Evolutionary conservation across 1,284 basidiomycete species (phyloP), one percentile per base, ranked within the genome.

Genomic region (Ustilago bromivora): DNA sequence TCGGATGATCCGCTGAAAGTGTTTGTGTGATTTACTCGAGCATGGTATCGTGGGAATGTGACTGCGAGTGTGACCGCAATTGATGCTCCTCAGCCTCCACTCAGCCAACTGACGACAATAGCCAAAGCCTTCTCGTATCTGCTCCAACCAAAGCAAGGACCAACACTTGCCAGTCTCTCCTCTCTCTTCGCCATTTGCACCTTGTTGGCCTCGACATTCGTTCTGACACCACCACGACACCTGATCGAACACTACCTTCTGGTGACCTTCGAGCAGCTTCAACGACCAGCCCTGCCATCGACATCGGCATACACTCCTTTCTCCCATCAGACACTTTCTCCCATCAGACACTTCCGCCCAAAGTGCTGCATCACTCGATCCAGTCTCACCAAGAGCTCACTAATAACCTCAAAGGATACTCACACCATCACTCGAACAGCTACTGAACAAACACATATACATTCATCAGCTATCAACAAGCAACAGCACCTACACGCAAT

Each of bases 81-180:
- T 61, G 51, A 61, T 40, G 59, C 47, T 52, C 49, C 49, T 51
- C 23, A 51, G 49, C 49, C 49, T 51, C 49, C 49, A 51, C 49
- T 46, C 49, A 28, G 23, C 23, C 23, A 28, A 28, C 23, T 28
- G 23, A 28, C 23, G 23, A 28, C 23, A 28, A 28, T n/a, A n/a
- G 43, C 43, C 43, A 46, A 46, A 46, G 43, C 43, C 49, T 31
- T n/a, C 23, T 49, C 19, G 17, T 23, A 6, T 19, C 47, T 49
- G 11, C 47, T 43, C 12, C 23, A 28, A 28, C 23, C 23, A 28
- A 28, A 28, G 23, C 23, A 28, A 28, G 23, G 23, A 28, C 23
- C 23, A 28, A 28, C 23, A 28, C 23, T 15, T 43, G 40, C n/a
- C 40, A 19, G 4, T 7, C 43, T 46, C 43, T 46, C n/a, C 43